phyloP scores from a whole-genome alignment of 1,284 basidiomycete species.

The Rugosomyces carneus region DNA sequence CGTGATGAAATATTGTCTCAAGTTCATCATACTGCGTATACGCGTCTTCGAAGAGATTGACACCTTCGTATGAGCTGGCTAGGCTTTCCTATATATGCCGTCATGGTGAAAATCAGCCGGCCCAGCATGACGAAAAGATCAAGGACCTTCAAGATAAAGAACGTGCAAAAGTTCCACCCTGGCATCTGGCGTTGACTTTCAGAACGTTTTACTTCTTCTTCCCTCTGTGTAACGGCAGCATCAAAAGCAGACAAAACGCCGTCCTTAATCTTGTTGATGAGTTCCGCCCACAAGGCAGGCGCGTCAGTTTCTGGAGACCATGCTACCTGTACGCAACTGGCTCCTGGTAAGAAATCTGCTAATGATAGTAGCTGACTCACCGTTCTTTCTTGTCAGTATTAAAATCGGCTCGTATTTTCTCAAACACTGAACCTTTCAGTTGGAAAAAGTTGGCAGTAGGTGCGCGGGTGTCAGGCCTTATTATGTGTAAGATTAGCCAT shows the following conservation, averaged over 20 bases:
- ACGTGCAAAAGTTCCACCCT: conserved; percentile 96
- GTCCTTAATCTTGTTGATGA: conserved; percentile 88
- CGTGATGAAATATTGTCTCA: conserved; percentile 80
- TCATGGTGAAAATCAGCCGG: background rate
- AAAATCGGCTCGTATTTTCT: conserved; percentile 92
- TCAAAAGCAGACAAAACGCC: conserved; percentile 81
- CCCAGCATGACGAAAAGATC: background rate
- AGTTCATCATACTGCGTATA: conserved; percentile 88
- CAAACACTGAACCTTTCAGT: conserved; percentile 79
- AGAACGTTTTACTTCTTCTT: conserved; percentile 84
- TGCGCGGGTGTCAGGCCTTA: conserved; percentile 59
- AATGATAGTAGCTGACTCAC: conserved; percentile 32
- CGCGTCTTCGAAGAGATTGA: conserved; percentile 87
- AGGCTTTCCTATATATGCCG: conserved; percentile 73
- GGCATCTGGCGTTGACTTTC: conserved; percentile 84
- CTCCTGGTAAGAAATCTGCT: conserved; percentile 15
- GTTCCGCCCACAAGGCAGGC: conserved; percentile 84
- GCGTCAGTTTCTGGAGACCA: conserved; percentile 67
- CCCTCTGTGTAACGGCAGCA: conserved; percentile 65
- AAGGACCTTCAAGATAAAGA: conserved; percentile 86
- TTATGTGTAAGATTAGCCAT: conserved; percentile 85
- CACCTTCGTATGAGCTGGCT: conserved; percentile 87
- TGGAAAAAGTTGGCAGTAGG: conserved; percentile 69
- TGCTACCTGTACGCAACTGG: conserved; percentile 75
- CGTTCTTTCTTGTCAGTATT: conserved; percentile 86